A percentile compares a stretch with the other conserved stretches of the same genome.
These are phyloP conservation scores for Erigeron canadensis DNA, from an alignment of 129 eudicot species.

Conservation along the genomic window DNA sequence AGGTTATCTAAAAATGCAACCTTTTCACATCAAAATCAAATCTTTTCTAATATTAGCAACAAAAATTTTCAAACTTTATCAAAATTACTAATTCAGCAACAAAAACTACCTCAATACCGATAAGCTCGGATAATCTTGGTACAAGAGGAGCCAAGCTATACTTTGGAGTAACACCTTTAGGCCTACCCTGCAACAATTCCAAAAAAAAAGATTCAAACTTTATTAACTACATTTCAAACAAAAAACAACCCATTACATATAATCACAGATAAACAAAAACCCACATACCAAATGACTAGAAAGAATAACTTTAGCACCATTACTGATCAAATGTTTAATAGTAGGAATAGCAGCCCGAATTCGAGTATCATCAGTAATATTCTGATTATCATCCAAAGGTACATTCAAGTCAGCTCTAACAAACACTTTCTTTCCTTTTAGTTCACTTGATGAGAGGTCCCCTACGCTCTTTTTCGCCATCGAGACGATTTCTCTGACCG, in stretches of 20 bases:
- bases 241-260: neutral
- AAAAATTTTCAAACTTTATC: no score
- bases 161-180: constrained; percentile 76
- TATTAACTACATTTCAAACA: neutral
- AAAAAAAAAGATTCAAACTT: neutral
- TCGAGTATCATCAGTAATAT: constrained; percentile 66
- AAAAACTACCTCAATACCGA: constrained; percentile 53
- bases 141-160: constrained; percentile 64
- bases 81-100: neutral
- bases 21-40: no score
- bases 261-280: neutral
- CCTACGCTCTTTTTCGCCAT: constrained; percentile 93
- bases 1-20: no score
- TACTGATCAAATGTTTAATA: constrained; percentile 49
- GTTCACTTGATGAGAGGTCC: constrained; percentile 52
- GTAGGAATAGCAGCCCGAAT: constrained; percentile 74
- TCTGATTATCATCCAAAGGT: constrained; percentile 56
- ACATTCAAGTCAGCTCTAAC: constrained; percentile 69
- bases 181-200: constrained; percentile 48
- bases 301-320: constrained; percentile 73
- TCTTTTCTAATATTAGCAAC: neutral
- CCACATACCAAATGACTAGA: constrained; percentile 58
- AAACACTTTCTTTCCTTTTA: constrained; percentile 77
- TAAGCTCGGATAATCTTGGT: constrained; percentile 59
- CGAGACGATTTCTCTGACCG: constrained; percentile 41